Evolutionary conservation across 2,329 filamentous ascomycete genomes (phyloP).

Genomic region (Colletotrichum falcatum): DNA sequence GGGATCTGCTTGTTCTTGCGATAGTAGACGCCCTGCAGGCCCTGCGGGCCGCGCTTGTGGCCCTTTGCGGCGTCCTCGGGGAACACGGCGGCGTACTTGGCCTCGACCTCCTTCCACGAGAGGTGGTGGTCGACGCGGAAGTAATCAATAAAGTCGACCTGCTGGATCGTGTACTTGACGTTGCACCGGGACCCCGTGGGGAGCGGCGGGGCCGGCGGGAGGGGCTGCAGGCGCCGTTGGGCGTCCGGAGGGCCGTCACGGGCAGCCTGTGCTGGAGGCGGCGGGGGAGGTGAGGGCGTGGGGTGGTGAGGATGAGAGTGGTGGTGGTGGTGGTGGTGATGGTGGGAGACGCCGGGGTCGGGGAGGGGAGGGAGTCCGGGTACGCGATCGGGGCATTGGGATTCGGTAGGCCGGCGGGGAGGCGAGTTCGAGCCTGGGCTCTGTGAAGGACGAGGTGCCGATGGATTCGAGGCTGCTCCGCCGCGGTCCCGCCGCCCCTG

Average conservation of each 20-base stretch:
- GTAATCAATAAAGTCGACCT: constrained; percentile 43
- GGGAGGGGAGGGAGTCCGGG: constrained; percentile 38
- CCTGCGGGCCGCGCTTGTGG: constrained; percentile 40
- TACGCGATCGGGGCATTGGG: constrained; percentile 37
- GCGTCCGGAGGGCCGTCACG: constrained; percentile 8
- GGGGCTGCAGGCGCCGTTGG: constrained; percentile 27
- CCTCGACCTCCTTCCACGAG: constrained; percentile 42
- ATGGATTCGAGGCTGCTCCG: constrained; percentile 35
- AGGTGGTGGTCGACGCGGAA: constrained; percentile 42
- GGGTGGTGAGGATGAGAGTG: background rate
- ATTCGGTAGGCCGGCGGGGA: constrained; percentile 36
- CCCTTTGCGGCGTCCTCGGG: constrained; percentile 39
- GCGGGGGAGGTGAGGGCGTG: constrained; percentile 29
- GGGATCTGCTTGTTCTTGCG: constrained; percentile 44
- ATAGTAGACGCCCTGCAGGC: constrained; percentile 42
- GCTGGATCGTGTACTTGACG: constrained; percentile 43
- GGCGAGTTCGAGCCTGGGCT: constrained; percentile 29
- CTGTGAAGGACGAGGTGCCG: constrained; percentile 27
- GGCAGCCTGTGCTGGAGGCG: constrained; percentile 35
- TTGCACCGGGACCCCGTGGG: constrained; percentile 41
- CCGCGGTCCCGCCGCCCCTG: constrained; percentile 8
- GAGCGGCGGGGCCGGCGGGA: constrained; percentile 37
- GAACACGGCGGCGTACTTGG: constrained; percentile 41
- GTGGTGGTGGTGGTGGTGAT: constrained; percentile 5
- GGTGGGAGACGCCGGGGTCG: constrained; percentile 21